A percentile compares a stretch with the other conserved stretches of the same genome.
phyloP scores from a whole-genome alignment of 2,329 filamentous ascomycete genomes.

The Colletotrichum melonis region DNA sequence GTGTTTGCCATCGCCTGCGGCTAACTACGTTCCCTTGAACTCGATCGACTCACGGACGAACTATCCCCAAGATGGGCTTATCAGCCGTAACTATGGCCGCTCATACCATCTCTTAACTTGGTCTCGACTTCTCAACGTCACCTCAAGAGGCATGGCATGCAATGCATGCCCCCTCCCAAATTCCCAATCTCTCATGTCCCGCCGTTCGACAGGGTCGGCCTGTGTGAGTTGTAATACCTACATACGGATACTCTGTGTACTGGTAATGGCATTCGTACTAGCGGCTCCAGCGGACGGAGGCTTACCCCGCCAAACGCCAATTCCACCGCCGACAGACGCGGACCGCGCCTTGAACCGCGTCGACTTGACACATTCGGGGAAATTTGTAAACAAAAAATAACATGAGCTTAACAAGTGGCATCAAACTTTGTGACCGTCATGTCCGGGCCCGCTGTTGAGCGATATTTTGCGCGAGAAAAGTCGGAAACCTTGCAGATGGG shows the following conservation, averaged over 20 bases:
- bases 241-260: too few relatives aligned
- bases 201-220: conserved; percentile 12
- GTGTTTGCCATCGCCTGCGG: neutral
- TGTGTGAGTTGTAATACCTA: neutral
- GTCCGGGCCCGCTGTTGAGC: neutral
- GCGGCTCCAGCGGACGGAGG: neutral
- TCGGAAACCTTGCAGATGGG: neutral
- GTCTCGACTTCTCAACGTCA: conserved; percentile 10
- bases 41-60: neutral
- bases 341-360: conserved; percentile 19
- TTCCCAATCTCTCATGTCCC: neutral
- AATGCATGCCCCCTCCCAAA: neutral
- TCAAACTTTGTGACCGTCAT: neutral
- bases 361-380: conserved; percentile 10
- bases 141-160: neutral
- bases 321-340: neutral
- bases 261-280: neutral
- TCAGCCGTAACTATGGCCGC: neutral
- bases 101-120: neutral
- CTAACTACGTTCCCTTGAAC: neutral
- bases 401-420: neutral
- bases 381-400: conserved; percentile 33
- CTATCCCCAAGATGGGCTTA: conserved; percentile 3
- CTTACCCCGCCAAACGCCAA: conserved; percentile 20
- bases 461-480: neutral